These are phyloP conservation scores for Colletotrichum zoysiae DNA, from an alignment of 2,329 filamentous ascomycete species.

Conservation along the genomic window DNA sequence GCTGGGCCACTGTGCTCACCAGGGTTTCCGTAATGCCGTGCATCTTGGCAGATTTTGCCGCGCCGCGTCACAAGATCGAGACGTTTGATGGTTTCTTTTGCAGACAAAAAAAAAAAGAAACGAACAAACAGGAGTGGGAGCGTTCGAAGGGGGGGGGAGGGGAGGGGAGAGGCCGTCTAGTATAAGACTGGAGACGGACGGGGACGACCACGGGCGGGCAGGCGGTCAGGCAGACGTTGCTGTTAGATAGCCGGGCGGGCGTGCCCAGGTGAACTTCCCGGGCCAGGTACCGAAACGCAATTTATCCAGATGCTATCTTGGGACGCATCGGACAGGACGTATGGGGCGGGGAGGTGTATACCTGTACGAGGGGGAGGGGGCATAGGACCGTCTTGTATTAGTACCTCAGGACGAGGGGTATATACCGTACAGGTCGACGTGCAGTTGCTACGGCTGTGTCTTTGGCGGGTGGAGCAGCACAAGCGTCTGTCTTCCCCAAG, in stretches of 20 bases:
- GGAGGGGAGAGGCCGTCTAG: background rate
- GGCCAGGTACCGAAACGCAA: constrained; percentile 34
- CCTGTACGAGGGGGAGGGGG: too few species aligned
- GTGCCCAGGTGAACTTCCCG: constrained; percentile 22
- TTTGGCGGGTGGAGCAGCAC: constrained; percentile 27
- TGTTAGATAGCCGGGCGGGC: constrained; percentile 18
- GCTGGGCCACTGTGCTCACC: constrained; percentile 51
- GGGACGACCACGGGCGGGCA: constrained; percentile 1
- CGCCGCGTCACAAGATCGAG: background rate
- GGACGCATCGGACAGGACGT: constrained; percentile 28
- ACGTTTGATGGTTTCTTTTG: background rate
- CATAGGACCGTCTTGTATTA: too few species aligned
- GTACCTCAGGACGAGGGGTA: constrained; percentile 12
- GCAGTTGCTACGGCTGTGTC: constrained; percentile 27
- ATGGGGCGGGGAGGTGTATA: constrained; percentile 23
- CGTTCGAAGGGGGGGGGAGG: too few species aligned
- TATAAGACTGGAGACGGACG: background rate
- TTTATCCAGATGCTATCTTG: constrained; percentile 32
- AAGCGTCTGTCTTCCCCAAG: constrained; percentile 19
- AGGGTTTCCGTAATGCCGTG: constrained; percentile 52
- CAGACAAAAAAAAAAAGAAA: background rate
- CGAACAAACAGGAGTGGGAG: too few species aligned
- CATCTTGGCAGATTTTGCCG: constrained; percentile 30
- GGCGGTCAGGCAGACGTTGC: background rate
- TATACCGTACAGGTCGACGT: constrained; percentile 38